Conservation (phyloP, 2,329 filamentous ascomycete species). For the Whalleya microplaca region DNA sequence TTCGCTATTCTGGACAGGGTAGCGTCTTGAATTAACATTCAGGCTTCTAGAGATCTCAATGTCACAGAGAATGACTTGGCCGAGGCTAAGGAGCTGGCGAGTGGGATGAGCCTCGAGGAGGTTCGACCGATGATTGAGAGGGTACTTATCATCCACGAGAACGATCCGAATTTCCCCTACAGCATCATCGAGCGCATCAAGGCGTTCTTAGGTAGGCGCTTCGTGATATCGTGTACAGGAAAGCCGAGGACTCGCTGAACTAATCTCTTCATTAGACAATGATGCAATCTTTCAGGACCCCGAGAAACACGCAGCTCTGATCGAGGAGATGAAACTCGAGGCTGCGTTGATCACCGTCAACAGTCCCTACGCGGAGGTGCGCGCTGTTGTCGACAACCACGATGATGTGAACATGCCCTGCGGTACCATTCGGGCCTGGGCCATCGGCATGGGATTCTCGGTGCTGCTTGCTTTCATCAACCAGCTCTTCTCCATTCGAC, state of each 20-base stretch:
- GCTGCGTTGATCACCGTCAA: slow-evolving; percentile 40
- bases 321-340: slow-evolving; percentile 41
- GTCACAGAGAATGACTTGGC: slow-evolving; percentile 31
- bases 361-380: slow-evolving; percentile 47
- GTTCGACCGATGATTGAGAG: slow-evolving; percentile 39
- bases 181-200: slow-evolving; percentile 45
- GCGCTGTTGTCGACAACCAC: slow-evolving; percentile 55
- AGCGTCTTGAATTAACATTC: background rate
- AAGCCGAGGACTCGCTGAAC: background rate
- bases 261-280: slow-evolving; percentile 7
- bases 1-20: background rate
- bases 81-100: slow-evolving; percentile 30
- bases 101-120: slow-evolving; percentile 27
- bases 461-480: slow-evolving; percentile 55
- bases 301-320: slow-evolving; percentile 39
- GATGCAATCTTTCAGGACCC: slow-evolving; percentile 37
- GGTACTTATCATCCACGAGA: slow-evolving; percentile 46
- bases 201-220: slow-evolving; percentile 40
- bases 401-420: slow-evolving; percentile 54
- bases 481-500: slow-evolving; percentile 61
- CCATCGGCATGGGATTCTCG: slow-evolving; percentile 56
- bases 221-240: background rate
- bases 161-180: slow-evolving; percentile 52
- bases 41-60: slow-evolving; percentile 25
- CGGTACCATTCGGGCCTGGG: slow-evolving; percentile 60